These are phyloP conservation scores for Tolypocladium inflatum DNA, from an alignment of 2,329 filamentous ascomycete species.

Conservation along the genomic window DNA sequence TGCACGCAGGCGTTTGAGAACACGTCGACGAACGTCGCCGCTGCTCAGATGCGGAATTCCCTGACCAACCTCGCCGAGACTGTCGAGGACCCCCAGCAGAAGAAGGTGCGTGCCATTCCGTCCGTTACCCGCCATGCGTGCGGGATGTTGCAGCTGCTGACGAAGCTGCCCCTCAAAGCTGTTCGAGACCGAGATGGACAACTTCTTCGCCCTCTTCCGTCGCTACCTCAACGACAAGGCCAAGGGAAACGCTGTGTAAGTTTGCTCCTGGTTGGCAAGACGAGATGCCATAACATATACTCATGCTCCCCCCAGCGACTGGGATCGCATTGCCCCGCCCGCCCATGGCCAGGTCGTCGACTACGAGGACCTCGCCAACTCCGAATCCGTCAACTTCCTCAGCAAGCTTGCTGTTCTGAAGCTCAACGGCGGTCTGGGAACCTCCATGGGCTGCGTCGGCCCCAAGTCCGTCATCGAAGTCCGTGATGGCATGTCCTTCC, in stretches of 20 bases:
- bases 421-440: constrained; percentile 98
- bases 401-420: constrained; percentile 98
- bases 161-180: constrained; percentile 45
- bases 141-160: neutral
- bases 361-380: constrained; percentile 83
- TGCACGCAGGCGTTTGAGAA: constrained; percentile 84
- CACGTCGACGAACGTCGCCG: constrained; percentile 95
- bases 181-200: constrained; percentile 99
- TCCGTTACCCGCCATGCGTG: neutral
- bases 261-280: constrained; percentile 7
- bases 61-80: constrained; percentile 88
- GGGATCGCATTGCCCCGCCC: constrained; percentile 92
- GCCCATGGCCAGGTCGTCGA: constrained; percentile 90
- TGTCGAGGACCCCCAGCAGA: constrained; percentile 70
- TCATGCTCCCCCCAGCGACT: constrained; percentile 52
- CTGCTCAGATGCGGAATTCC: constrained; percentile 97
- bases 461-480: constrained; percentile 99
- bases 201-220: constrained; percentile 98
- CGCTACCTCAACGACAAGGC: constrained; percentile 98
- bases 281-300: constrained; percentile 7
- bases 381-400: constrained; percentile 85
- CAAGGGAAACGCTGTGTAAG: constrained; percentile 83
- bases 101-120: constrained; percentile 57
- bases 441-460: constrained; percentile 98
- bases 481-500: constrained; percentile 99